Conservation (phyloP, 495 filamentous ascomycete genomes). For the Lasiosphaeria miniovina region DNA sequence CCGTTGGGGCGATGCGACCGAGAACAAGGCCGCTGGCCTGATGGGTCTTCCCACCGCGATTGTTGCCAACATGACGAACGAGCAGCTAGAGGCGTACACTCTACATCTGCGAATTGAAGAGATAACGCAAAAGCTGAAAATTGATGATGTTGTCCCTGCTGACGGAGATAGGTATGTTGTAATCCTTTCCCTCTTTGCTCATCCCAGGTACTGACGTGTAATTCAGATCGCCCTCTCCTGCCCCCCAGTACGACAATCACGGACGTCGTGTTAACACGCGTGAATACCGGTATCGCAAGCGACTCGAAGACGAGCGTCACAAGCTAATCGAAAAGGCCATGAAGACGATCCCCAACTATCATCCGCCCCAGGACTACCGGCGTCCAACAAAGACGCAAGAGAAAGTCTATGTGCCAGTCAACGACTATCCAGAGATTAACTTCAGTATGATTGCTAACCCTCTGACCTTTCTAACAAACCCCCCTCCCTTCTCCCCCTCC, state of each 20-base stretch:
- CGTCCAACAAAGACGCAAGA: constrained; percentile 98
- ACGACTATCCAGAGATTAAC: constrained; percentile 99
- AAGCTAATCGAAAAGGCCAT: constrained; percentile 97
- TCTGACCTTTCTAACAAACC: constrained; percentile 74
- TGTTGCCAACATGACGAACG: constrained; percentile 92
- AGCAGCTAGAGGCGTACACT: constrained; percentile 96
- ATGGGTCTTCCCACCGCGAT: constrained; percentile 98
- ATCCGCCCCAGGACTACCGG: constrained; percentile 94
- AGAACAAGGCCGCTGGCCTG: constrained; percentile 96
- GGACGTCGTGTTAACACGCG: constrained; percentile 97
- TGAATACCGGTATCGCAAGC: constrained; percentile 95
- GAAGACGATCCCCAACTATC: constrained; percentile 97
- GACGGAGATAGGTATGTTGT: constrained; percentile 83
- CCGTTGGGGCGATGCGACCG: constrained; percentile 91
- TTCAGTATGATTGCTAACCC: constrained; percentile 99
- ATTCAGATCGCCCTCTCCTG: constrained; percentile 84
- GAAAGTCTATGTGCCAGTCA: constrained; percentile 99
- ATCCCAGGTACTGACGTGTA: constrained; percentile 9
- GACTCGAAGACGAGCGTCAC: constrained; percentile 95
- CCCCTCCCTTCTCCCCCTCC: constrained; percentile 36
- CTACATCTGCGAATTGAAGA: constrained; percentile 95
- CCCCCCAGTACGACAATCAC: constrained; percentile 98
- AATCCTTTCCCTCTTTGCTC: background rate
- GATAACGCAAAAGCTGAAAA: constrained; percentile 97
- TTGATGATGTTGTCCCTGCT: constrained; percentile 94